These are phyloP conservation scores for Clarkia xantiana DNA, from an alignment of 345 rosid species.

Conservation along the genomic window DNA sequence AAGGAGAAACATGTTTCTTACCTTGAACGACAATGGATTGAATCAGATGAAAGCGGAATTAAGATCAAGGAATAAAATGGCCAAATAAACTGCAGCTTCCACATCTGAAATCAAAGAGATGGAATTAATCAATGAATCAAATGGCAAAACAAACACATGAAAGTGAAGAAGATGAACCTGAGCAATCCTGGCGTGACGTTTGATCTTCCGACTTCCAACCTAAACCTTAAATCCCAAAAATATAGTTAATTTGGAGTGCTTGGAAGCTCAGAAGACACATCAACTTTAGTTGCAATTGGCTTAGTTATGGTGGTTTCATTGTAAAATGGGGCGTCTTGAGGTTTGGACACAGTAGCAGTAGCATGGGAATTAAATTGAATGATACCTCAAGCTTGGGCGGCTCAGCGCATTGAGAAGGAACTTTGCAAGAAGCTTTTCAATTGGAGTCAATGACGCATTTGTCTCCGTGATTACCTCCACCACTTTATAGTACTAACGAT, in stretches of 20 bases:
- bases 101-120: too few relatives aligned
- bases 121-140: too few relatives aligned
- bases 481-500: slow-evolving; percentile 76
- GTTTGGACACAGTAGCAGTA: slow-evolving; percentile 22
- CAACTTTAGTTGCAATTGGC: slow-evolving; percentile 21
- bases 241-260: slow-evolving; percentile 21
- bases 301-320: slow-evolving; percentile 28
- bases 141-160: too few relatives aligned
- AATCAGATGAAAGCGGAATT: too few relatives aligned
- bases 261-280: slow-evolving; percentile 24
- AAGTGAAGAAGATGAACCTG: too few relatives aligned
- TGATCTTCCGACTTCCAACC: too few relatives aligned
- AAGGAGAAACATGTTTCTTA: too few relatives aligned
- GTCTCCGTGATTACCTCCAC: slow-evolving; percentile 96
- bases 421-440: slow-evolving; percentile 64
- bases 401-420: slow-evolving; percentile 49
- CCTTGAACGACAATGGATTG: too few relatives aligned
- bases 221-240: too few relatives aligned
- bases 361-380: slow-evolving; percentile 13
- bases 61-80: too few relatives aligned
- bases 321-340: slow-evolving; percentile 25
- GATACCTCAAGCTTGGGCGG: slow-evolving; percentile 37
- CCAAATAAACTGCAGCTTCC: too few relatives aligned
- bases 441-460: slow-evolving; percentile 60
- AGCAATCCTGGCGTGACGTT: too few relatives aligned